Conservation (phyloP, 495 filamentous ascomycete species). For the Aspergillus avenaceus region DNA sequence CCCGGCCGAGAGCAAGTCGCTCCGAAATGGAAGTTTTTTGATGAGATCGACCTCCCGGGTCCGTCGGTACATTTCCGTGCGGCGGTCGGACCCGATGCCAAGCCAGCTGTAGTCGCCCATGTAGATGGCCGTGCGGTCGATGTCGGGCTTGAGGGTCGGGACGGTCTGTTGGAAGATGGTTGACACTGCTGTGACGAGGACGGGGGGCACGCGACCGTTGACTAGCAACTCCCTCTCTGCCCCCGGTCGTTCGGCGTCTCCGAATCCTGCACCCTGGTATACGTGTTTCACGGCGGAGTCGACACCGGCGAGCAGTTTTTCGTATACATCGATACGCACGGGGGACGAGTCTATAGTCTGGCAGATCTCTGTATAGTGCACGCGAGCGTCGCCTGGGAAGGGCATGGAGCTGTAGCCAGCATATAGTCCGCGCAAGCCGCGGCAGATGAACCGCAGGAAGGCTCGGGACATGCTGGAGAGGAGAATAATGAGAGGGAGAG, state of each 20-base stretch:
- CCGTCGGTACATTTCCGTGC: constrained; percentile 33
- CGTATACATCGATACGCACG: constrained; percentile 43
- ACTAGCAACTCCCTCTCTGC: constrained; percentile 48
- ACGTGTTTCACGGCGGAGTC: constrained; percentile 44
- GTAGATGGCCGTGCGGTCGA: constrained; percentile 46
- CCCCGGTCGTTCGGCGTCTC: constrained; percentile 41
- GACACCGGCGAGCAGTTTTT: constrained; percentile 44
- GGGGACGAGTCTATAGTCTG: constrained; percentile 38
- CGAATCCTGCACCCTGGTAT: constrained; percentile 43
- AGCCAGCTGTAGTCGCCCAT: constrained; percentile 47
- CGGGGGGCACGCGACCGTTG: constrained; percentile 40
- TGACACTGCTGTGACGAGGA: constrained; percentile 38
- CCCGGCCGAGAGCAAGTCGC: background rate
- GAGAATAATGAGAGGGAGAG: constrained; percentile 62
- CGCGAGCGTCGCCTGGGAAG: constrained; percentile 31
- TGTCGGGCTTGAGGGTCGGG: constrained; percentile 34
- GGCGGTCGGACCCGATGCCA: constrained; percentile 39
- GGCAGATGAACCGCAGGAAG: constrained; percentile 65
- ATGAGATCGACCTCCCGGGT: constrained; percentile 40
- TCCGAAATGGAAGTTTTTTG: constrained; percentile 36
- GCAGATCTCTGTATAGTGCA: constrained; percentile 40
- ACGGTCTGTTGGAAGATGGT: constrained; percentile 41
- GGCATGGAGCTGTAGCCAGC: constrained; percentile 29
- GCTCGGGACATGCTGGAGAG: constrained; percentile 70
- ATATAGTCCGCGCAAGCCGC: constrained; percentile 49